A percentile compares a stretch with the other conserved stretches of the same genome.
Evolutionary conservation across 1,284 basidiomycete species (phyloP).

Genomic region (Fistulina hepatica): DNA sequence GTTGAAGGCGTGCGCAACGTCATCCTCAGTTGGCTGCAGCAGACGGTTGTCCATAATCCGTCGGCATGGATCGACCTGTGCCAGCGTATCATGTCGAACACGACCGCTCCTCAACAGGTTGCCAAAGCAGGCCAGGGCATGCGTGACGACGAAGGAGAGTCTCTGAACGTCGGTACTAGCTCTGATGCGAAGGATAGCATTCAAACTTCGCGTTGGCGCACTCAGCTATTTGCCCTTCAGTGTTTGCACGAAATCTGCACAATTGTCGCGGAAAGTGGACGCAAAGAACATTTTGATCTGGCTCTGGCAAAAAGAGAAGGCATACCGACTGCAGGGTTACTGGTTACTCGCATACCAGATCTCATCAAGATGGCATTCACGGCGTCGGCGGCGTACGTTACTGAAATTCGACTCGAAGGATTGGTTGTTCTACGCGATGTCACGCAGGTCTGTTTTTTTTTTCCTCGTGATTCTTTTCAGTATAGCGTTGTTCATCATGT

Average conservation of each 20-base stretch:
- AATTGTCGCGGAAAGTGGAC: constrained; percentile 62
- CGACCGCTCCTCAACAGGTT: constrained; percentile 70
- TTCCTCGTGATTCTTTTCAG: background rate
- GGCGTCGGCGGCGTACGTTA: constrained; percentile 91
- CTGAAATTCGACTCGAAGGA: constrained; percentile 91
- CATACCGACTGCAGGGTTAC: constrained; percentile 38
- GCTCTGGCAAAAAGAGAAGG: constrained; percentile 46
- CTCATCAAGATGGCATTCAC: constrained; percentile 98
- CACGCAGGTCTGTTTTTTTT: constrained; percentile 55
- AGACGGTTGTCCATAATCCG: constrained; percentile 88
- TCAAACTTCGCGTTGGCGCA: constrained; percentile 84
- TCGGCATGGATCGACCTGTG: constrained; percentile 98
- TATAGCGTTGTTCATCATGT: no score
- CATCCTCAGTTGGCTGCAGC: constrained; percentile 90
- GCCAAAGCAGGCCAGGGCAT: constrained; percentile 48
- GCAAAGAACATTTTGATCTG: constrained; percentile 75
- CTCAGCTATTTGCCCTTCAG: constrained; percentile 88
- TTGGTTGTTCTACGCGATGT: constrained; percentile 85
- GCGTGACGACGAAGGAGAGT: constrained; percentile 90
- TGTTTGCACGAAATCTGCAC: constrained; percentile 88
- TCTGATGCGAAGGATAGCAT: constrained; percentile 30
- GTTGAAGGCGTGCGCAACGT: constrained; percentile 93
- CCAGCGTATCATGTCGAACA: constrained; percentile 89
- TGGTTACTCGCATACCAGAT: constrained; percentile 81
- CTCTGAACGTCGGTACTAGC: constrained; percentile 53